Conservation (phyloP, 148 eudicot genomes). For the Rhododendron vialii region DNA sequence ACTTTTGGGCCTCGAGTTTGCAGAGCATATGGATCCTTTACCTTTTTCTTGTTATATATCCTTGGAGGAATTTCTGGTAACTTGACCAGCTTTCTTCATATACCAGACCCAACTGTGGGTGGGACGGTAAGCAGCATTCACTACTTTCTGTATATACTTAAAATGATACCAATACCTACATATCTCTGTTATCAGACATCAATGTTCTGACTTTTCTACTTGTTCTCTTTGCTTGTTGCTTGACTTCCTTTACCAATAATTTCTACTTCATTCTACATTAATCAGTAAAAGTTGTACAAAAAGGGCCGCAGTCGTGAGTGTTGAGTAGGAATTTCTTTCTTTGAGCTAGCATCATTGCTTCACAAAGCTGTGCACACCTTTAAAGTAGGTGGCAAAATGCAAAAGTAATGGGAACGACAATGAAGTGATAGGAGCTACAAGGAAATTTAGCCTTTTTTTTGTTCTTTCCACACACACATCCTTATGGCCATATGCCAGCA, state of each 20-base stretch:
- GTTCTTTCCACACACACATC: neutral
- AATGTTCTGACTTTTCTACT: neutral
- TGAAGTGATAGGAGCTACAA: neutral
- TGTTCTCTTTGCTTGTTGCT: neutral
- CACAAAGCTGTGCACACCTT: neutral
- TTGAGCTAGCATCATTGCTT: neutral
- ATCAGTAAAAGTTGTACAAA: neutral
- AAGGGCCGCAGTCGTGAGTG: neutral
- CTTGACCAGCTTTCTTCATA: conserved; percentile 73
- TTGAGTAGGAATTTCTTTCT: neutral
- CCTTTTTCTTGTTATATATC: conserved; percentile 63
- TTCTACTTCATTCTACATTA: neutral
- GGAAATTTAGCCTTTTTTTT: neutral
- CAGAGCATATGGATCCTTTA: conserved; percentile 62
- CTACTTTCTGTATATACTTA: neutral
- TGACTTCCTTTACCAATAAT: neutral
- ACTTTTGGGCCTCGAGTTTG: conserved; percentile 72
- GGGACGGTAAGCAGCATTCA: conserved; percentile 56
- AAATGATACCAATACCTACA: neutral
- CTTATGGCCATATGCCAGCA: neutral
- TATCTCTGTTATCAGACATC: neutral
- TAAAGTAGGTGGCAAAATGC: neutral
- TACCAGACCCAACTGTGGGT: conserved; percentile 76
- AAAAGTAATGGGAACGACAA: neutral
- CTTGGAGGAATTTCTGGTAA: conserved; percentile 86